Percentiles rank a stretch among this genome's conserved stretches.
Evolutionary conservation across 345 rosid genomes (phyloP).

Genomic region (Citrus glauca): DNA sequence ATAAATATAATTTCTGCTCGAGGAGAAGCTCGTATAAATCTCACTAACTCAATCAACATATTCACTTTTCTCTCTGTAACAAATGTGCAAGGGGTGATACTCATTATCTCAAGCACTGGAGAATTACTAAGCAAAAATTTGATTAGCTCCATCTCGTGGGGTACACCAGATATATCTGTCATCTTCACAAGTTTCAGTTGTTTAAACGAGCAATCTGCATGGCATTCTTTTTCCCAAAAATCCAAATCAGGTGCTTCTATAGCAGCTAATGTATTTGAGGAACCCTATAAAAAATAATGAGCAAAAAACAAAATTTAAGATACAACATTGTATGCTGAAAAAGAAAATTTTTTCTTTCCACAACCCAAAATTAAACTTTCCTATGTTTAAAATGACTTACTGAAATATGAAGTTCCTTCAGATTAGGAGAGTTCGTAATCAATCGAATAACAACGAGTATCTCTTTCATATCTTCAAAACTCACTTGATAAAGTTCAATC

Average conservation of each 20-base stretch:
- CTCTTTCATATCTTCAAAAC: slow-evolving; percentile 85
- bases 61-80: slow-evolving; percentile 49
- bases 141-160: slow-evolving; percentile 76
- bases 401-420: slow-evolving; percentile 70
- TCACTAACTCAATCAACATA: slow-evolving; percentile 68
- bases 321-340: background rate
- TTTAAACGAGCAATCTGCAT: slow-evolving; percentile 42
- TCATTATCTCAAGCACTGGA: slow-evolving; percentile 54
- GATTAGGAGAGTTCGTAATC: slow-evolving; percentile 78
- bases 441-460: slow-evolving; percentile 74
- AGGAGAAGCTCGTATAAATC: slow-evolving; percentile 72
- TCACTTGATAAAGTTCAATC: slow-evolving; percentile 76
- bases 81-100: slow-evolving; percentile 50
- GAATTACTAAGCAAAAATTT: slow-evolving; percentile 73
- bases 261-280: slow-evolving; percentile 46
- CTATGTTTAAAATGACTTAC: slow-evolving; percentile 40
- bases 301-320: background rate
- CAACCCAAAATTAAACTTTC: slow-evolving; percentile 2
- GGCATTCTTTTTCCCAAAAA: slow-evolving; percentile 55
- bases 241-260: slow-evolving; percentile 54
- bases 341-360: background rate
- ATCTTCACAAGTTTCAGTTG: slow-evolving; percentile 62
- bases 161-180: slow-evolving; percentile 67
- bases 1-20: slow-evolving; percentile 59
- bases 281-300: slow-evolving; percentile 40